phyloP scores from a whole-genome alignment of 164 flowering plant genomes.

The Taxillus chinensis region DNA sequence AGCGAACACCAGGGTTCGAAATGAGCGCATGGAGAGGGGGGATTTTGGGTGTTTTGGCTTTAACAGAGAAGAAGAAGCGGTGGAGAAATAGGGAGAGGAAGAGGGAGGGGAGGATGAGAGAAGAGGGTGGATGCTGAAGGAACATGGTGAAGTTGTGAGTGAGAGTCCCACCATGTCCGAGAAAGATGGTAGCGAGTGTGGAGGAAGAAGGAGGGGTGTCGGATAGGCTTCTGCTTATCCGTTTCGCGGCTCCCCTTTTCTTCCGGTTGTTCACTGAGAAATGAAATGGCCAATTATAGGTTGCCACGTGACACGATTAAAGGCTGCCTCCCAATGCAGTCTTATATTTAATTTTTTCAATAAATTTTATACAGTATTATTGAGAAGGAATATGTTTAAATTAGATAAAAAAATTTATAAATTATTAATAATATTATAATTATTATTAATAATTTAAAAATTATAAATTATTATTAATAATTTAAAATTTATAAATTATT shows the following conservation, averaged over 20 bases:
- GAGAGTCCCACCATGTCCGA: conserved; percentile 13
- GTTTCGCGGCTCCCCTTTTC: background rate
- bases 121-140: background rate
- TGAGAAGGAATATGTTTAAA: too few relatives aligned
- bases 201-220: background rate
- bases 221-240: background rate
- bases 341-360: too few relatives aligned
- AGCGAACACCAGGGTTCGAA: conserved; percentile 12
- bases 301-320: too few relatives aligned
- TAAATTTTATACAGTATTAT: too few relatives aligned
- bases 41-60: conserved; percentile 9
- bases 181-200: background rate
- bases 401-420: too few relatives aligned
- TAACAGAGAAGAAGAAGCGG: conserved; percentile 14
- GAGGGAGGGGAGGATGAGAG: conserved; percentile 16
- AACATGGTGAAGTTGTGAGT: background rate
- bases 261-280: too few relatives aligned
- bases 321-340: too few relatives aligned
- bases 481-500: too few relatives aligned
- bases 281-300: too few relatives aligned
- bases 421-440: too few relatives aligned
- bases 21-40: conserved; percentile 2
- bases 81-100: conserved; percentile 12
- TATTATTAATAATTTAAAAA: too few relatives aligned
- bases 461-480: too few relatives aligned